These are phyloP conservation scores for Nitzschia putrida DNA, from an alignment of 108 stramenopile species.

Conservation along the genomic window DNA sequence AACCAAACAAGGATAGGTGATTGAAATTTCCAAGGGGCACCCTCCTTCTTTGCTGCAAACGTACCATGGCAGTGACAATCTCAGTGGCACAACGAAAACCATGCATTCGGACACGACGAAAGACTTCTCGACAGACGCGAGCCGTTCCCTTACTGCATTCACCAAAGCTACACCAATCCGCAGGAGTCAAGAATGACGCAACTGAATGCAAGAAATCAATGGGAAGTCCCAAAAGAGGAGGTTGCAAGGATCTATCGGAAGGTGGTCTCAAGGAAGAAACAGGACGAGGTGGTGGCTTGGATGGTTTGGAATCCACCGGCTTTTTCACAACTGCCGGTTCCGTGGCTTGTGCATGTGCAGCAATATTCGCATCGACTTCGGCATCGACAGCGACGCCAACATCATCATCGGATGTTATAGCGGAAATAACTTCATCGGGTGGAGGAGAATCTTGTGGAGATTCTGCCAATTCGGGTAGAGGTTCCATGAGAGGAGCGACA, in stretches of 20 bases:
- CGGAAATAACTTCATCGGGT: no score
- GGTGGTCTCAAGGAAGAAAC: background rate
- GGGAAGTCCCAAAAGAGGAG: conserved; percentile 31
- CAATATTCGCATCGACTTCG: no score
- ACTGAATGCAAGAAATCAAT: conserved; percentile 57
- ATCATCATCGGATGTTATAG: no score
- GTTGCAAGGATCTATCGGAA: background rate
- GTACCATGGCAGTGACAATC: conserved; percentile 73
- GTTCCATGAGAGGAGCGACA: no score
- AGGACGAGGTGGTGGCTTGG: background rate
- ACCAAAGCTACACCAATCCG: conserved; percentile 52
- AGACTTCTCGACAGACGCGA: conserved; percentile 43
- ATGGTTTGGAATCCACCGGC: background rate
- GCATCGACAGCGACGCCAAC: no score
- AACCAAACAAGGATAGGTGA: background rate
- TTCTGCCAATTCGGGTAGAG: no score
- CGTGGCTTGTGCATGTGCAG: no score
- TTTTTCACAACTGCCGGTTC: background rate
- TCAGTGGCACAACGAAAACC: conserved; percentile 77
- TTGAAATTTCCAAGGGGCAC: no score
- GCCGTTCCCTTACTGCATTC: conserved; percentile 23
- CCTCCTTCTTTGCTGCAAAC: conserved; percentile 8
- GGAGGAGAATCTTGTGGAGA: no score
- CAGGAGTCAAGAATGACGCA: conserved; percentile 54
- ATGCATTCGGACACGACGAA: conserved; percentile 69